Conservation (phyloP, 1,139 yeast genomes). For the Kodamaea plutei region DNA sequence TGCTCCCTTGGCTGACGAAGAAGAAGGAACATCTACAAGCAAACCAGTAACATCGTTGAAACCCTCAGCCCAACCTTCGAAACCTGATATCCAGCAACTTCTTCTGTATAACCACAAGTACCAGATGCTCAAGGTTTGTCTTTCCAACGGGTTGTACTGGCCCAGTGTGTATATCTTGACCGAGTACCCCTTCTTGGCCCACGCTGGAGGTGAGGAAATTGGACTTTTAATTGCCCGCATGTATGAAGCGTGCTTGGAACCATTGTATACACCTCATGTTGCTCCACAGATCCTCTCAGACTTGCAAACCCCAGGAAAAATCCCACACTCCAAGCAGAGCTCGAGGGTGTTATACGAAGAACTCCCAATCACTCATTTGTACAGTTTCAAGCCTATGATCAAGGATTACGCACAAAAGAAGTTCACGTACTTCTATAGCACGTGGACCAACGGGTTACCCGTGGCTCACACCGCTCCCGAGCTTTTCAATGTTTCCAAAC, state of each 20-base stretch:
- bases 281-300: constrained; percentile 16
- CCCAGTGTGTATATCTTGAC: constrained; percentile 61
- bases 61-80: constrained; percentile 15
- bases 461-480: constrained; percentile 36
- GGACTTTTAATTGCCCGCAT: constrained; percentile 48
- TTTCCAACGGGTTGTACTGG: constrained; percentile 61
- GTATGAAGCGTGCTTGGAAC: constrained; percentile 36
- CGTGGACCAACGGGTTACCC: constrained; percentile 48
- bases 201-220: constrained; percentile 47
- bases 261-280: constrained; percentile 37
- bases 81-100: constrained; percentile 5
- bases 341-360: constrained; percentile 31
- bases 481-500: constrained; percentile 43
- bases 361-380: constrained; percentile 14
- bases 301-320: constrained; percentile 21
- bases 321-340: constrained; percentile 29
- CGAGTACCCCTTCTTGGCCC: constrained; percentile 60
- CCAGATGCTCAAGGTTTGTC: constrained; percentile 48
- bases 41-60: constrained; percentile 1
- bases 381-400: constrained; percentile 32
- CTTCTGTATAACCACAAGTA: constrained; percentile 21
- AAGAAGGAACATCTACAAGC: constrained; percentile 2
- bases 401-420: constrained; percentile 27
- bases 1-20: constrained; percentile 66
- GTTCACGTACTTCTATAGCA: constrained; percentile 46